Evolutionary conservation across 768 basidiomycete species (phyloP).

Genomic region (Lactifluus volemus): DNA sequence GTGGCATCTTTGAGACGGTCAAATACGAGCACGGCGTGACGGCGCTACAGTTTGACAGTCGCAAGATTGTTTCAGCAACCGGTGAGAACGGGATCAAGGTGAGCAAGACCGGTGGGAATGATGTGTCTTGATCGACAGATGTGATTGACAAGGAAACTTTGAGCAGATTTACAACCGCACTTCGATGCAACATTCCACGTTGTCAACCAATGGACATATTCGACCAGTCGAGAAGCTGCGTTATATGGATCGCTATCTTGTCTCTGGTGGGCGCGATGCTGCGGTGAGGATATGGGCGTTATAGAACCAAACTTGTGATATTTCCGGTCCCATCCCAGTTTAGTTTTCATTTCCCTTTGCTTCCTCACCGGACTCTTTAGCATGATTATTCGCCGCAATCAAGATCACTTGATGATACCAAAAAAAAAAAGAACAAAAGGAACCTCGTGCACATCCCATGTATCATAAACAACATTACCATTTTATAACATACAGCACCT

Average conservation of each 20-base stretch:
- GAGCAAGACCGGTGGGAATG: conserved; percentile 4
- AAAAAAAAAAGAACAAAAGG: background rate
- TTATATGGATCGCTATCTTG: conserved; percentile 94
- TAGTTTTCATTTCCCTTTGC: background rate
- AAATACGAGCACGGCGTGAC: conserved; percentile 89
- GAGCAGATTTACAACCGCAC: conserved; percentile 89
- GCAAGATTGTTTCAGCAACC: conserved; percentile 86
- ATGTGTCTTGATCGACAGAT: background rate
- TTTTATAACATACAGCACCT: background rate
- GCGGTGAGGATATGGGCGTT: conserved; percentile 90
- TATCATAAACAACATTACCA: background rate
- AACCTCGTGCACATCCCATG: background rate
- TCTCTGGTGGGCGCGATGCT: conserved; percentile 83
- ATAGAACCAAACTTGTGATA: conserved; percentile 27
- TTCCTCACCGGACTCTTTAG: background rate
- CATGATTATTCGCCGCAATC: too few relatives aligned
- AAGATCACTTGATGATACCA: background rate
- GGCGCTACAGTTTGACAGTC: conserved; percentile 85
- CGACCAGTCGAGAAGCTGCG: conserved; percentile 80
- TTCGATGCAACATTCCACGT: conserved; percentile 75
- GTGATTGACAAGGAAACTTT: background rate
- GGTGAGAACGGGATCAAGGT: conserved; percentile 95
- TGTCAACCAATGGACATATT: conserved; percentile 89
- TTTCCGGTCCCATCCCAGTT: background rate
- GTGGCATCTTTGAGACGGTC: conserved; percentile 80